Base-by-base conservation (phyloP, 1,139 yeast species). In the Pichia sp. region DNA sequence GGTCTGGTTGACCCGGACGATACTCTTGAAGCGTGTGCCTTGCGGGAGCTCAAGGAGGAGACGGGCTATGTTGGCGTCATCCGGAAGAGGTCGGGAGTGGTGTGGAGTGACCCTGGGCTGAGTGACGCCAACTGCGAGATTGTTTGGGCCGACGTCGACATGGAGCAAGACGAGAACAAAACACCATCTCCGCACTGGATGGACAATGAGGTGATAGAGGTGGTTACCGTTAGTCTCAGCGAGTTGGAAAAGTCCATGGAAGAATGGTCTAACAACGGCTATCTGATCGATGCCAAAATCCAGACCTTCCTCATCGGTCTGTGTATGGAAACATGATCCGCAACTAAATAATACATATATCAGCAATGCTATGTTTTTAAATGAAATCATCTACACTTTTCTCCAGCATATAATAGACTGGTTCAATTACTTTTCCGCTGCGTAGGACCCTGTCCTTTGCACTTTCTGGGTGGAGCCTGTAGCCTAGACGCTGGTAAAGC, bases 21-120 rank as follows among this genome's bases (percentile, higher is more conserved):
- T 67, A 69, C 85, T 1, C 72, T 90, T 43, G 90, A 85, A 61
- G 70, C 80, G 3, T 90, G 97, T 40, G 98, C 98, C 0, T 77
- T 84, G 54, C 78, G 99, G 57, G 99, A 93, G 69, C 73, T 93
- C 59, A 76, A 78, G 53, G 99, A 93, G 69, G 99, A 93, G 67
- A 92, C 98, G 0, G 99, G 99, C 0, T 92, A 87, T 66, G 74
- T 84, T 51, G 93, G 95, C 4, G 82, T 78, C 29, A 80, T 81
- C 36, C 64, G 76, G 15, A 72, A 76, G 8, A 73, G 72, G 57
- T 77, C 88, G 8, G 52, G 52, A 16, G 68, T 79, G 23, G 78
- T 88, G 66, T 92, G 74, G 71, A 87, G 89, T 64, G 99, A 93
- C 68, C 98, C 99, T 1, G 97, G 99, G 0, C 85, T 93, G 66